phyloP scores from a whole-genome alignment of 163 green algal genomes.

The Chlamydomonas reinhardtii region DNA sequence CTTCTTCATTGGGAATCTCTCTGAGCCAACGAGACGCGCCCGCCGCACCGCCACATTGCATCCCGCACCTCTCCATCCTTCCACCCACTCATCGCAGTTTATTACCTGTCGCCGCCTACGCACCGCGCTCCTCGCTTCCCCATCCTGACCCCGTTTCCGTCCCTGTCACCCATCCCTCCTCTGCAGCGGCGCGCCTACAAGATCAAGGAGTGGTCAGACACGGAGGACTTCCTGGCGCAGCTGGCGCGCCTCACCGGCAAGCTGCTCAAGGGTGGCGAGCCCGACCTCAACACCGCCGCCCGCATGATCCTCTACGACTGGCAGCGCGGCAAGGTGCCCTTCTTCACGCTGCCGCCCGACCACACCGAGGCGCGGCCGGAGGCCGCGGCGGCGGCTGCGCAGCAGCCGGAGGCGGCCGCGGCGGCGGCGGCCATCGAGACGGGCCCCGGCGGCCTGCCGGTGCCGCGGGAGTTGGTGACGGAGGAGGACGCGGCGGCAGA shows the following conservation, averaged over 20 bases:
- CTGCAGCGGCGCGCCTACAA: constrained; percentile 88
- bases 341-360: constrained; percentile 92
- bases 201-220: constrained; percentile 83
- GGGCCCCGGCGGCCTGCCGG: constrained; percentile 20
- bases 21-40: constrained; percentile 57
- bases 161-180: not conserved
- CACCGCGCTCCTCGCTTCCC: not conserved
- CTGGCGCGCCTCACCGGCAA: constrained; percentile 88
- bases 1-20: constrained; percentile 73
- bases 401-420: not conserved
- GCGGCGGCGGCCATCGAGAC: not conserved
- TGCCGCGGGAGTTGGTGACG: constrained; percentile 59
- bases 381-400: not conserved
- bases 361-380: constrained; percentile 64
- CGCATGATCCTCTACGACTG: constrained; percentile 99
- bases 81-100: too few species aligned
- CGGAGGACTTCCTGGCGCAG: constrained; percentile 95
- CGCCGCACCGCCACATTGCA: not conserved
- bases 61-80: too few species aligned
- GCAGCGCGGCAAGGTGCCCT: constrained; percentile 98
- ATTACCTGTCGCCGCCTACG: too few species aligned
- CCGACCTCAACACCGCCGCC: constrained; percentile 96
- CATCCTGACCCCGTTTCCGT: not conserved
- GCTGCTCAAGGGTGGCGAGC: constrained; percentile 94
- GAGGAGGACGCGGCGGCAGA: constrained; percentile 73